Conservation (phyloP, 257 asterid species). For the Solanum chilense region DNA sequence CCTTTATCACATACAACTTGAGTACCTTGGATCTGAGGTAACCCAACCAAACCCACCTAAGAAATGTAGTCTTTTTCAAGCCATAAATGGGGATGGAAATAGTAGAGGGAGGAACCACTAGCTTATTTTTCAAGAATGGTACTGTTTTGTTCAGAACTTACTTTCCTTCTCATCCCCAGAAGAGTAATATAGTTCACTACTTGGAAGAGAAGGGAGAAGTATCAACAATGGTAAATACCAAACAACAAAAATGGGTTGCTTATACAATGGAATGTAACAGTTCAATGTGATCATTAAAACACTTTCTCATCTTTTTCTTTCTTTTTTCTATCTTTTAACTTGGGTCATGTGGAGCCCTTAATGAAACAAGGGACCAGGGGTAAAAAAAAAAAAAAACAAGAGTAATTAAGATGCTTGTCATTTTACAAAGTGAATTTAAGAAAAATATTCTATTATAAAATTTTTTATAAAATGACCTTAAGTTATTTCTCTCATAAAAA, state of each 20-base stretch:
- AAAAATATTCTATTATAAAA: too few species aligned
- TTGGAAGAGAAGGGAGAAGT: conserved; percentile 4
- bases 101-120: not conserved
- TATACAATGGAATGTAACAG: not conserved
- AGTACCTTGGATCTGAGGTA: conserved; percentile 96
- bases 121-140: conserved; percentile 1
- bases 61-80: conserved; percentile 19
- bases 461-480: too few species aligned
- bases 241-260: not conserved
- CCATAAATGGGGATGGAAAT: not conserved
- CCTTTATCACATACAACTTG: conserved; percentile 26
- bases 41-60: conserved; percentile 5
- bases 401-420: too few species aligned
- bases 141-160: not conserved
- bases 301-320: not conserved
- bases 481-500: too few species aligned
- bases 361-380: not conserved
- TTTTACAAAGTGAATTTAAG: not conserved
- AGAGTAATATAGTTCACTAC: not conserved
- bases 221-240: not conserved
- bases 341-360: not conserved
- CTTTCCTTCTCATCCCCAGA: conserved; percentile 2
- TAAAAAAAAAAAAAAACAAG: not conserved
- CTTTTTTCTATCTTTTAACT: not conserved
- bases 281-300: not conserved